Base-by-base conservation (phyloP, 768 basidiomycete species). In the button mushroom (Agaricus bisporus) region DNA sequence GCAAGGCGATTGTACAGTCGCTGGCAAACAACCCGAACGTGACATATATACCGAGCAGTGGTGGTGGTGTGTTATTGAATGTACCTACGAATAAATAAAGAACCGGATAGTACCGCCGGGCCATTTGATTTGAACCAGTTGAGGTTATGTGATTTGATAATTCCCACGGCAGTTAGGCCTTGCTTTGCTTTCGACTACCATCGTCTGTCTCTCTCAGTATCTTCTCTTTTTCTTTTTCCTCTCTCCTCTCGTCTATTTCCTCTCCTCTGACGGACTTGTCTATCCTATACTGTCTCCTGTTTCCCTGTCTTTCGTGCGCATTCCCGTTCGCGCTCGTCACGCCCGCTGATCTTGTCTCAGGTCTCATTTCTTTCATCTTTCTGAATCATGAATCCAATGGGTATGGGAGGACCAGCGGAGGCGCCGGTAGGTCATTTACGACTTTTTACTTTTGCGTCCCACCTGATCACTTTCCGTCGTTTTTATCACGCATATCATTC, bases 1-100 rank as follows among this genome's bases (percentile, higher is more conserved):
- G 88, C 77, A 93, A 98, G 74, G 97, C 95, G 52, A 98, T 99
- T 65, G 97, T 87, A 50, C 82, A 85, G 63, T 93, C 91, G 58
- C 74, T 97, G 63, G 63, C 87, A 36, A 70, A 65, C 59, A 94
- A 88, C 63, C 79, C 81, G 56, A 94, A 95, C 67, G 91, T 97
- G 64, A 86, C 91, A 32, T 97, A 93, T 65, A 82, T 97, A 55
- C 93, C 93, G 44, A 85, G 85, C 60, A 76, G 86, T 58, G 77
- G 83, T 11, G 83, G 83, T 12, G 88, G 88, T 64, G 84, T 97
- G 54, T 70, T 97, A 60, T 69, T 95, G 66, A 91, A 89, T 69
- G 84, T 95, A 57, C 85, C 88, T 54, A 79, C 81, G 9, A 73
- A 75, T 55, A 73, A 78, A 70, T 70, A 73, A 63, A 58, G 52